Percentiles rank a stretch among this genome's conserved stretches.
Conservation (phyloP, 2,329 filamentous ascomycete genomes). For the Trichoderma aggressivum region DNA sequence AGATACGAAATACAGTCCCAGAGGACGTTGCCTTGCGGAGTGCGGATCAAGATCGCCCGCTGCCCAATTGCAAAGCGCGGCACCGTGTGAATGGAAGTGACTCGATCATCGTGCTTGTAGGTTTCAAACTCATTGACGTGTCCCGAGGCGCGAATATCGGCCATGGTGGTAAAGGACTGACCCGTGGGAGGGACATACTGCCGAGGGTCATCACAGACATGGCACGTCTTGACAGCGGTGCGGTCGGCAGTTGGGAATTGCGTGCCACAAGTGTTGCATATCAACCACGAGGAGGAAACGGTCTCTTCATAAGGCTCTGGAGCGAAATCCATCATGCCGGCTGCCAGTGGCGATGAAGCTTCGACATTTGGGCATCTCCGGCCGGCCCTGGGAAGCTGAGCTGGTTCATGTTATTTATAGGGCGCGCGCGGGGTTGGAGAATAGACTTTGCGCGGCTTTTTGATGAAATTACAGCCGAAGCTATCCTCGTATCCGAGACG, state of each 20-base stretch:
- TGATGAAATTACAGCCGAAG: not conserved
- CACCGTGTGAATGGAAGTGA: constrained; percentile 47
- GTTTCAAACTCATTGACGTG: constrained; percentile 55
- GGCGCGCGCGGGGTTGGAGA: constrained; percentile 13
- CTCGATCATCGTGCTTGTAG: constrained; percentile 41
- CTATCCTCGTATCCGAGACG: not conserved
- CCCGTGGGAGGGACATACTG: constrained; percentile 59
- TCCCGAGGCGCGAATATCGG: constrained; percentile 23
- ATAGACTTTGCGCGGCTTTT: not conserved
- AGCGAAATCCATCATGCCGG: constrained; percentile 15
- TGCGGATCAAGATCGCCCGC: constrained; percentile 65
- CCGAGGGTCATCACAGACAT: constrained; percentile 70
- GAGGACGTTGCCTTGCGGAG: constrained; percentile 65
- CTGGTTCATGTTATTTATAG: not conserved
- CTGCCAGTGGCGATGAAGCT: not conserved
- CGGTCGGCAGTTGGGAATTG: constrained; percentile 52
- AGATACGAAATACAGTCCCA: constrained; percentile 76
- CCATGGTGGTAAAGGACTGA: constrained; percentile 64
- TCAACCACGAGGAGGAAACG: constrained; percentile 34
- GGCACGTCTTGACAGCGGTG: constrained; percentile 52
- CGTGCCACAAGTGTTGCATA: constrained; percentile 68
- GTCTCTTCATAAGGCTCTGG: constrained; percentile 17
- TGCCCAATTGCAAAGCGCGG: constrained; percentile 72
- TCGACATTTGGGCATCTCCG: not conserved
- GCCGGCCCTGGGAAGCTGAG: not conserved